Base-by-base conservation (phyloP, 768 basidiomycete species). In the Lentinula guzmanii region DNA sequence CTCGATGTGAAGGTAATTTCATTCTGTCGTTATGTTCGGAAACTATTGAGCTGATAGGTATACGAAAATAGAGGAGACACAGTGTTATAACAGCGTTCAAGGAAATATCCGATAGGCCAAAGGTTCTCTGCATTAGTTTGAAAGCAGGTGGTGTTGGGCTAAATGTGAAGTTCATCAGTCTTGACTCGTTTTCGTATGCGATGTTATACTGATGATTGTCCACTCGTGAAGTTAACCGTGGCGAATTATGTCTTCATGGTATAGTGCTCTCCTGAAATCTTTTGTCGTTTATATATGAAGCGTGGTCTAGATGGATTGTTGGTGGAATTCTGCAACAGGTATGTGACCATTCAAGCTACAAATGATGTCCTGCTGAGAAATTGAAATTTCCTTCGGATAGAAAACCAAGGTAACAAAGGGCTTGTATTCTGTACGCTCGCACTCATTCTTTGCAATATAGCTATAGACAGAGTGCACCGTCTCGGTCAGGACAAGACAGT, bases 131-230 rank as follows among this genome's bases (percentile, higher is more conserved):
- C 50, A 76, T 93, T 51, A 91, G 89, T 68, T 71, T 94, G 71
- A 94, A 92, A 71, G 95, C 95, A 4, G 95, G 95, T 31, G 95
- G 95, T 28, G 93, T 95, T 24, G 95, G 95, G 0, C 70, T 96
- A 60, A 95, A 95, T 70, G 86, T 93, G 68, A 66, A 83, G 71
- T 16, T 48, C 31, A 8, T 13, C 37, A 39, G 28, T 39, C 37
- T 39, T 39, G 9, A 39, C 28, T 28, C 28, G 50, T 10, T 35
- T 28, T 16, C 39, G 53, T 46, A 60, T 15, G 24, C 4, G 24
- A 28, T 6, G 39, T 24, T n/a, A 60, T 18, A 50, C 35, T 37
- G 41, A 65, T 42, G 37, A 31, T 24, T 21, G 16, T 18, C 21
- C 21, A 18, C 48, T n/a, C 21, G 61, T 55, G 6, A 56, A 89